These are phyloP conservation scores for Penicillium palitans DNA, from an alignment of 2,329 filamentous ascomycete species.

Conservation along the genomic window DNA sequence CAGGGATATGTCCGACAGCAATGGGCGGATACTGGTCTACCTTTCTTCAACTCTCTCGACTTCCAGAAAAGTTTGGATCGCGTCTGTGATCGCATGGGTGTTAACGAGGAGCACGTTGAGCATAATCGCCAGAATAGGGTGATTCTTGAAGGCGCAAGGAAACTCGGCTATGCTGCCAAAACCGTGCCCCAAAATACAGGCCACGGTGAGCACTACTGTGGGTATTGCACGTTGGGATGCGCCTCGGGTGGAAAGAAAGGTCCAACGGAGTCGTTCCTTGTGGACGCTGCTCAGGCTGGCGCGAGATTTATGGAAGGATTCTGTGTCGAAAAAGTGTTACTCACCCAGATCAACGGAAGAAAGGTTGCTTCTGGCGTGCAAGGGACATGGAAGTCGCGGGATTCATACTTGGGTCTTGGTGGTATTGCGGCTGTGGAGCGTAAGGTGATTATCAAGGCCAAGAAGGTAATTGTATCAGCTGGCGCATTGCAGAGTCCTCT, in stretches of 20 bases:
- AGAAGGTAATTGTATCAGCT: constrained; percentile 74
- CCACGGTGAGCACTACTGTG: constrained; percentile 71
- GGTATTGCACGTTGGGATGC: constrained; percentile 62
- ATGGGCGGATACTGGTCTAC: constrained; percentile 70
- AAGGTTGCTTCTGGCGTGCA: constrained; percentile 68
- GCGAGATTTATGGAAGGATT: constrained; percentile 85
- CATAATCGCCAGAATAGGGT: constrained; percentile 73
- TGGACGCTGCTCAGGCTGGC: constrained; percentile 74
- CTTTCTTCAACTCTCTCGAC: constrained; percentile 70
- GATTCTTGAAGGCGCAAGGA: constrained; percentile 72
- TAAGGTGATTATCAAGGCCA: constrained; percentile 71
- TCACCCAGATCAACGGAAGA: constrained; percentile 55
- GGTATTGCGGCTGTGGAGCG: constrained; percentile 55
- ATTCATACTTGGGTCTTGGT: constrained; percentile 59
- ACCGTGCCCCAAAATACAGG: constrained; percentile 78
- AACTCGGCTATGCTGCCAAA: constrained; percentile 69
- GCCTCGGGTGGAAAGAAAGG: constrained; percentile 73
- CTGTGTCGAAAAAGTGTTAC: constrained; percentile 67
- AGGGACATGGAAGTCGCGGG: constrained; percentile 74
- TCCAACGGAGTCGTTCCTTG: constrained; percentile 72
- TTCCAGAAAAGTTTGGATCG: constrained; percentile 79
- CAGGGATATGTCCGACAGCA: constrained; percentile 76
- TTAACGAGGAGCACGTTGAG: constrained; percentile 62
- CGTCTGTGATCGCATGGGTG: constrained; percentile 78
- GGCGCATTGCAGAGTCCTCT: constrained; percentile 77